These are phyloP conservation scores for Meripilus lineatus DNA, from an alignment of 1,284 basidiomycete species.

Conservation along the genomic window DNA sequence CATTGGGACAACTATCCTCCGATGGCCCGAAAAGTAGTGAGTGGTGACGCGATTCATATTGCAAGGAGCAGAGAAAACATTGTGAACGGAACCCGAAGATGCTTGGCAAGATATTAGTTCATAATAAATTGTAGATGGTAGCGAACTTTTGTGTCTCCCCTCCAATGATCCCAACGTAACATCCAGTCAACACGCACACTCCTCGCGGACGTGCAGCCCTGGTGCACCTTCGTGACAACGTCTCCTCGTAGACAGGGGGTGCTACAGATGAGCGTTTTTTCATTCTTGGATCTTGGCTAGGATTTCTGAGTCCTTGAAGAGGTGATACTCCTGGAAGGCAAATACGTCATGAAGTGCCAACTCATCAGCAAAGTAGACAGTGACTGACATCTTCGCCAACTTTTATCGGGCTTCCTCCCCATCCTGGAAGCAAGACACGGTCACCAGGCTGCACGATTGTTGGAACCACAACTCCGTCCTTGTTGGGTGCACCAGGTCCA, in stretches of 20 bases:
- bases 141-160: constrained; percentile 22
- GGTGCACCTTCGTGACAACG: no score
- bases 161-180: constrained; percentile 1
- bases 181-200: neutral
- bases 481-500: constrained; percentile 88
- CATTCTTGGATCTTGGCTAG: constrained; percentile 96
- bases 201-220: no score
- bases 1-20: no score
- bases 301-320: constrained; percentile 96
- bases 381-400: constrained; percentile 87
- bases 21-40: no score
- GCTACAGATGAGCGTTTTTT: no score
- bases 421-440: constrained; percentile 89
- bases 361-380: neutral
- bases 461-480: constrained; percentile 80
- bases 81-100: neutral
- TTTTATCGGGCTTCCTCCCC: constrained; percentile 96
- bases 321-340: constrained; percentile 76
- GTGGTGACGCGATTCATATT: neutral
- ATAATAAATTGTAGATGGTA: constrained; percentile 24
- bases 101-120: constrained; percentile 21
- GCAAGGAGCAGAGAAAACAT: neutral
- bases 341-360: constrained; percentile 8
- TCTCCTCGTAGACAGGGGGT: no score
- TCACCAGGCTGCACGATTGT: constrained; percentile 85